A percentile compares a stretch with the other conserved stretches of the same genome.
These are phyloP conservation scores for Euphorbia peplus DNA, from an alignment of 345 rosid species.

Conservation along the genomic window DNA sequence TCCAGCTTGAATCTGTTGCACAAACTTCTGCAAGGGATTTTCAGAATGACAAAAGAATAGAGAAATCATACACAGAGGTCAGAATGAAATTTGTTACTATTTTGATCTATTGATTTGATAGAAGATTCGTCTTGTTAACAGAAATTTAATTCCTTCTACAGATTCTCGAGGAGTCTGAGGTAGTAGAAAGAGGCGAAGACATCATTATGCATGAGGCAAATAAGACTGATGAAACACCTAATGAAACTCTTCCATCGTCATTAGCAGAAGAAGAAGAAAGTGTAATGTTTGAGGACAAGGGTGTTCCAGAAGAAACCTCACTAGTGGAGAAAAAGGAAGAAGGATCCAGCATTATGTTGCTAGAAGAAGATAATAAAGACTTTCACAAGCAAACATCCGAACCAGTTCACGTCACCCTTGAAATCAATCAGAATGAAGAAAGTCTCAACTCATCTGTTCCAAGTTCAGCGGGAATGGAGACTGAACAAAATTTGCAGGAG, in stretches of 20 bases:
- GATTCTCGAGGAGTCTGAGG: background rate
- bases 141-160: background rate
- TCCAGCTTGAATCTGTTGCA: constrained; percentile 11
- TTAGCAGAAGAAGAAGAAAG: background rate
- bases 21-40: constrained; percentile 5
- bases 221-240: background rate
- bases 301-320: background rate
- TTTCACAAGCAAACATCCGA: background rate
- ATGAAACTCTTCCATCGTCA: background rate
- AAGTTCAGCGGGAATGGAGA: background rate
- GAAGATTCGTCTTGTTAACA: background rate
- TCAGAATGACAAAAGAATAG: constrained; percentile 3
- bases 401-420: background rate
- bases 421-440: constrained; percentile 4
- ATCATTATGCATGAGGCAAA: background rate
- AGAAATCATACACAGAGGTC: constrained; percentile 17
- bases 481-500: background rate
- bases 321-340: background rate
- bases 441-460: background rate
- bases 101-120: background rate
- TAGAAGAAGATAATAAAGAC: background rate
- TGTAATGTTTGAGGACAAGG: background rate
- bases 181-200: background rate
- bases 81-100: background rate
- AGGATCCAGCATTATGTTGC: background rate